Conservation (phyloP, 345 rosid genomes). For the Anacardium occidentale region DNA sequence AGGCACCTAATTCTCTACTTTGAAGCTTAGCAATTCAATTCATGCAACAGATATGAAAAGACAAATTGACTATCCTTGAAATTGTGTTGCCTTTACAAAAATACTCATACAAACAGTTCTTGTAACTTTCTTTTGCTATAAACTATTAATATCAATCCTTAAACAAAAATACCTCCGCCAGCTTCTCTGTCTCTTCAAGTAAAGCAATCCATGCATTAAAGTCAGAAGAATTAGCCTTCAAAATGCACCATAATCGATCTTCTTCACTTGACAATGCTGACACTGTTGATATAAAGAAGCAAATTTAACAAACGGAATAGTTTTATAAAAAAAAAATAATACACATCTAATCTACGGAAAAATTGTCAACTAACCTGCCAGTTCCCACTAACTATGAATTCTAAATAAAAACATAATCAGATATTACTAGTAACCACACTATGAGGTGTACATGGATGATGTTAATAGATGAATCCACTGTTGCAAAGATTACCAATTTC, state of each 20-base stretch:
- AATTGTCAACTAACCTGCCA: not conserved
- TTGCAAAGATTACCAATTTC: not conserved
- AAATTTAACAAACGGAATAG: not conserved
- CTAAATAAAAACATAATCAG: not conserved
- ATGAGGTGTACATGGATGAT: not conserved
- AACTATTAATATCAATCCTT: not conserved
- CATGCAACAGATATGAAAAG: not conserved
- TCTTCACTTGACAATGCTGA: slow-evolving; percentile 73
- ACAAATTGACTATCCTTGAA: not conserved
- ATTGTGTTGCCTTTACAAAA: not conserved
- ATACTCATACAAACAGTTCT: not conserved
- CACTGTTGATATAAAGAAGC: slow-evolving; percentile 24
- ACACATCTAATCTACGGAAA: not conserved
- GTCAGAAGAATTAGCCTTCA: slow-evolving; percentile 70
- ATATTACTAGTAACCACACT: not conserved
- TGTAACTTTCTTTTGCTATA: not conserved
- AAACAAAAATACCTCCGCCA: slow-evolving; percentile 60
- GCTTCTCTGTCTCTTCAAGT: slow-evolving; percentile 88
- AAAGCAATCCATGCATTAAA: slow-evolving; percentile 91
- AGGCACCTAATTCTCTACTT: not conserved
- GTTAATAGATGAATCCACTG: not conserved
- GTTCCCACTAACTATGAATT: not conserved
- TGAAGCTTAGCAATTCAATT: not conserved
- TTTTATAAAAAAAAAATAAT: not conserved
- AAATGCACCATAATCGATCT: slow-evolving; percentile 81